Conservation (phyloP, 2,329 filamentous ascomycete genomes). For the Corinectria fuckeliana region DNA sequence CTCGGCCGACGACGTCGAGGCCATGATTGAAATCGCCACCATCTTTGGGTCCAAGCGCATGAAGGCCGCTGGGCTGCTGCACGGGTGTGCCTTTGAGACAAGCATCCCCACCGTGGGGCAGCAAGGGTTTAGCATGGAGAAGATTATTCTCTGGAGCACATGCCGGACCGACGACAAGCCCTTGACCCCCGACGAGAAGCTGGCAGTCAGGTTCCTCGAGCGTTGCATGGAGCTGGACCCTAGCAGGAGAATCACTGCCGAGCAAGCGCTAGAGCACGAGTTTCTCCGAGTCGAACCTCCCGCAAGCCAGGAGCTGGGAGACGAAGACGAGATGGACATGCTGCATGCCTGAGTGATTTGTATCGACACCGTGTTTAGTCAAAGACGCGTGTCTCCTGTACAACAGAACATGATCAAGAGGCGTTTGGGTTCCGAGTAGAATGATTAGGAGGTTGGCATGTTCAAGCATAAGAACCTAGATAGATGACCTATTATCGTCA, state of each 20-base stretch:
- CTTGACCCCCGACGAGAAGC: constrained; percentile 70
- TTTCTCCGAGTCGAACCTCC: constrained; percentile 59
- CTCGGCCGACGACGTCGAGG: constrained; percentile 96
- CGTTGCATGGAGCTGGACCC: constrained; percentile 81
- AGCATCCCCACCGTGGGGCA: constrained; percentile 90
- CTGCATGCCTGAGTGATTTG: constrained; percentile 40
- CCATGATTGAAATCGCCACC: constrained; percentile 95
- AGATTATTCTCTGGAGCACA: constrained; percentile 95
- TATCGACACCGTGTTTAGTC: background rate
- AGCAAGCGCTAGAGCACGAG: constrained; percentile 74
- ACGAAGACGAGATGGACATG: constrained; percentile 64
- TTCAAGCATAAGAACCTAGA: constrained; percentile 25
- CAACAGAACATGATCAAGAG: constrained; percentile 14
- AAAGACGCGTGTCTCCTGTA: constrained; percentile 9
- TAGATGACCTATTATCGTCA: constrained; percentile 23
- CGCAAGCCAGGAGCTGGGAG: constrained; percentile 40
- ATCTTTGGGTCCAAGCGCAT: constrained; percentile 90
- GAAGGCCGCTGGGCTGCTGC: constrained; percentile 80
- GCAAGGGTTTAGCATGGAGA: constrained; percentile 85
- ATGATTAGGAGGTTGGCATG: constrained; percentile 21
- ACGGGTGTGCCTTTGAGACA: constrained; percentile 91
- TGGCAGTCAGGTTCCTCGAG: constrained; percentile 75
- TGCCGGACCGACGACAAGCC: constrained; percentile 68
- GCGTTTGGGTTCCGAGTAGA: constrained; percentile 25
- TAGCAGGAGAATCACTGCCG: constrained; percentile 73